Percentiles rank a stretch among this genome's conserved stretches.
phyloP scores from a whole-genome alignment of 257 asterid genomes.

The Solanum peruvianum region DNA sequence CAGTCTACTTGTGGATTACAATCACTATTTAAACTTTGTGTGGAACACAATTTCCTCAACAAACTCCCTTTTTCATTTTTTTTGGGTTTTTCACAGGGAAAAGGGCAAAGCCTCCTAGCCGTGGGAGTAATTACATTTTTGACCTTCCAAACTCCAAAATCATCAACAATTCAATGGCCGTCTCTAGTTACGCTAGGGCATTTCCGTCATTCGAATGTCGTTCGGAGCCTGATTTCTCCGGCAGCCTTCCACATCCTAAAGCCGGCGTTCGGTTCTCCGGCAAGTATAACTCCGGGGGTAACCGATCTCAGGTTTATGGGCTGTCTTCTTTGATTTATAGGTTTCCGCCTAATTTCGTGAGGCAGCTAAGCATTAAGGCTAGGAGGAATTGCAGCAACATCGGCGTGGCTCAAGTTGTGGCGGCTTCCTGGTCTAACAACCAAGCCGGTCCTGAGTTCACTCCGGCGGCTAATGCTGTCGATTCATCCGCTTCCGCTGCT shows the following conservation, averaged over 20 bases:
- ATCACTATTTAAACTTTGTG: not conserved
- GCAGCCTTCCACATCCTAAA: conserved; percentile 26
- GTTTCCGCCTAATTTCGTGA: conserved; percentile 93
- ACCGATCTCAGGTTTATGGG: conserved; percentile 18
- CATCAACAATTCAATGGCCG: conserved; percentile 43
- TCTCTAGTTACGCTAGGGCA: conserved; percentile 48
- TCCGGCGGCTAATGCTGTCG: conserved; percentile 68
- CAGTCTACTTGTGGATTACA: not conserved
- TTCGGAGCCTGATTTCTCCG: conserved; percentile 62
- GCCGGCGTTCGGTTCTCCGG: conserved; percentile 22
- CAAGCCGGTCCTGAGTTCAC: conserved; percentile 14
- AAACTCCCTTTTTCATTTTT: not conserved
- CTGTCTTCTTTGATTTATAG: conserved; percentile 50
- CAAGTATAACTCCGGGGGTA: conserved; percentile 14
- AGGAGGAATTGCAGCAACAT: conserved; percentile 93
- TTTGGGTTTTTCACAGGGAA: not conserved
- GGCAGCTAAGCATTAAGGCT: conserved; percentile 96
- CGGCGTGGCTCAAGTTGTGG: conserved; percentile 95
- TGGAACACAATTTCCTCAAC: not conserved
- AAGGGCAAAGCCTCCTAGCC: not conserved
- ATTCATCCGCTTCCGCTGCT: conserved; percentile 43
- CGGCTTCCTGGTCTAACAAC: conserved; percentile 95
- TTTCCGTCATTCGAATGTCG: conserved; percentile 83
- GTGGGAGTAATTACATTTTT: not conserved
- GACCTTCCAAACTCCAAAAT: not conserved